Conservation (phyloP, 306 rosid genomes). For the Fragaria iinumae region DNA sequence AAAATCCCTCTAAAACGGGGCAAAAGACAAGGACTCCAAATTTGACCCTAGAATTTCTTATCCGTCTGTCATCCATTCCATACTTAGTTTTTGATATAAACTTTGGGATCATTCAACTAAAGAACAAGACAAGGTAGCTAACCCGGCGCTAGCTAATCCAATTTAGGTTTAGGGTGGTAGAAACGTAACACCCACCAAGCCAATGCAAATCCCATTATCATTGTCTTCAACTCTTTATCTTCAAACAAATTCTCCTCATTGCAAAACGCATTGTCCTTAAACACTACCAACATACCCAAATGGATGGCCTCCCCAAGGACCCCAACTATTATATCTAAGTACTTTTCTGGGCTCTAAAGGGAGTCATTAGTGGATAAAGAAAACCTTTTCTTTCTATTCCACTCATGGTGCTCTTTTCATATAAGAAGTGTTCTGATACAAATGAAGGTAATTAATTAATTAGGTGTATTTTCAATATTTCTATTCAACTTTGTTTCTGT, state of each 20-base stretch:
- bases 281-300: neutral
- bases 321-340: neutral
- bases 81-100: neutral
- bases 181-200: neutral
- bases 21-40: conserved; percentile 12
- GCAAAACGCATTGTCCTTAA: neutral
- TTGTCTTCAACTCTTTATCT: neutral
- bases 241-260: neutral
- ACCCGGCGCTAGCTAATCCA: neutral
- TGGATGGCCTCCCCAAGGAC: neutral
- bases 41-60: neutral
- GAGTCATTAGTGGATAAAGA: neutral
- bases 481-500: neutral
- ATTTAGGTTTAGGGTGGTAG: neutral
- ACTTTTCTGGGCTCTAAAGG: neutral
- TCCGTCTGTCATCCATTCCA: conserved; percentile 8
- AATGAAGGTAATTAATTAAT: neutral
- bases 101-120: conserved; percentile 1
- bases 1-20: neutral
- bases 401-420: neutral
- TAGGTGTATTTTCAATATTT: neutral
- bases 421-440: neutral
- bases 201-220: neutral
- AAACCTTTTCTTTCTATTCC: neutral
- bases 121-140: neutral